Percentiles rank a stretch among this genome's conserved stretches.
Evolutionary conservation across 1,284 basidiomycete species (phyloP).

Genomic region (Cryptococcus wingfieldii): DNA sequence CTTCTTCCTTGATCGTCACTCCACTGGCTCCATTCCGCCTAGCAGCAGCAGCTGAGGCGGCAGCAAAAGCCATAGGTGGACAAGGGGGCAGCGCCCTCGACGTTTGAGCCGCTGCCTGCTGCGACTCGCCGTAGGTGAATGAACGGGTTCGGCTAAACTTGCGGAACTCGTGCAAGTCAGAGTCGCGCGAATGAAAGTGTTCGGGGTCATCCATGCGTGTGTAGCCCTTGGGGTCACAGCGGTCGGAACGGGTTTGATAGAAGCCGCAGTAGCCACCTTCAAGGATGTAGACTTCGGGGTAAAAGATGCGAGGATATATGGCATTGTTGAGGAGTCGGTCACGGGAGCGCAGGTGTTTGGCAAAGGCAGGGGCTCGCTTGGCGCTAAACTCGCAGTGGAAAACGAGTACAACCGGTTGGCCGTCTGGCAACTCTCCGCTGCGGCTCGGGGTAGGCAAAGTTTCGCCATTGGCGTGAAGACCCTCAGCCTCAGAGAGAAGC

Average conservation of each 20-base stretch:
- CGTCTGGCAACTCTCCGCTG: slow-evolving; percentile 62
- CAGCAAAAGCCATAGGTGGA: slow-evolving; percentile 41
- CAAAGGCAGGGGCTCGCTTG: slow-evolving; percentile 92
- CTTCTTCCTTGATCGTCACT: slow-evolving; percentile 34
- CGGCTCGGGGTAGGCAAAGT: slow-evolving; percentile 68
- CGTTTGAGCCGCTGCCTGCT: slow-evolving; percentile 1
- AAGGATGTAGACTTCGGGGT: slow-evolving; percentile 94
- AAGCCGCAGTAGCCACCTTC: slow-evolving; percentile 93
- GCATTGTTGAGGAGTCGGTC: slow-evolving; percentile 84
- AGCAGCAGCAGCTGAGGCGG: slow-evolving; percentile 35
- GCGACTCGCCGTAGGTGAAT: slow-evolving; percentile 73
- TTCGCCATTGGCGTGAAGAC: slow-evolving; percentile 47
- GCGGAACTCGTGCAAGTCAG: slow-evolving; percentile 87
- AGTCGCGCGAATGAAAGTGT: slow-evolving; percentile 69
- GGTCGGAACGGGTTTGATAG: slow-evolving; percentile 53
- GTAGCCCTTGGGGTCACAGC: slow-evolving; percentile 78
- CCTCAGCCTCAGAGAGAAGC: slow-evolving; percentile 58
- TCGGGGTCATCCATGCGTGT: slow-evolving; percentile 91
- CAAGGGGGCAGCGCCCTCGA: slow-evolving; percentile 25
- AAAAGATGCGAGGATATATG: slow-evolving; percentile 87
- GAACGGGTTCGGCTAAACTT: slow-evolving; percentile 81
- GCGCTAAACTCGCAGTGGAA: slow-evolving; percentile 99
- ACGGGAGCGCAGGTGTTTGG: slow-evolving; percentile 83
- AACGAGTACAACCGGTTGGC: slow-evolving; percentile 76
- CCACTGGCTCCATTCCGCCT: slow-evolving; percentile 23